These are phyloP conservation scores for Backusella sp. DNA, from an alignment of 192 early-diverging fungal genomes.

Conservation along the genomic window DNA sequence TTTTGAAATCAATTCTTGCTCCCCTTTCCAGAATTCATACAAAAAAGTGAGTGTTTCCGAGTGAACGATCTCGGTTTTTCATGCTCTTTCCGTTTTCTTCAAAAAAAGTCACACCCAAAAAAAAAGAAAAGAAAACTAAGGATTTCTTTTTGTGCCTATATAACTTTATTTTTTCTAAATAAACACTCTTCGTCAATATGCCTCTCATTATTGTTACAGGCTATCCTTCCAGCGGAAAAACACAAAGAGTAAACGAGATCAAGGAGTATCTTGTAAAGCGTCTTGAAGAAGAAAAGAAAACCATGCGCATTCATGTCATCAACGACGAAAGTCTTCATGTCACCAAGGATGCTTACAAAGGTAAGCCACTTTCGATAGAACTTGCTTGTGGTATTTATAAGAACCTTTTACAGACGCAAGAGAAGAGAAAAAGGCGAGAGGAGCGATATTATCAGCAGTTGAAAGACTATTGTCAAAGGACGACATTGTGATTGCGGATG, in stretches of 20 bases:
- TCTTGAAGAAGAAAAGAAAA: slow-evolving; percentile 30
- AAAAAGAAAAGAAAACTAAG: neutral
- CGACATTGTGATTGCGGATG: slow-evolving; percentile 88
- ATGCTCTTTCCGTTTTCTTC: no score
- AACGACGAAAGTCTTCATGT: slow-evolving; percentile 78
- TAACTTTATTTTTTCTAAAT: neutral
- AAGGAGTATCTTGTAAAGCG: slow-evolving; percentile 49
- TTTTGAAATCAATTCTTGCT: no score
- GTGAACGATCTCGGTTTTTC: no score
- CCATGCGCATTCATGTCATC: slow-evolving; percentile 63
- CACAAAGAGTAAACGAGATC: slow-evolving; percentile 75
- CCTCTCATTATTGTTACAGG: slow-evolving; percentile 90
- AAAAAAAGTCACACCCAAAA: neutral
- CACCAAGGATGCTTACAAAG: slow-evolving; percentile 57
- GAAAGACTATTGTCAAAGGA: slow-evolving; percentile 82
- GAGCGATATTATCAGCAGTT: slow-evolving; percentile 82
- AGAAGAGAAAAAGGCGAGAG: slow-evolving; percentile 91
- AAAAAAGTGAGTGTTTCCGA: no score
- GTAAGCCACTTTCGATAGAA: slow-evolving; percentile 40
- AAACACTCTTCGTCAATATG: slow-evolving; percentile 51
- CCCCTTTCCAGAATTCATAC: no score
- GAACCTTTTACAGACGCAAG: slow-evolving; percentile 16
- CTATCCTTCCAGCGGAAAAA: slow-evolving; percentile 89
- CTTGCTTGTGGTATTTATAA: neutral
- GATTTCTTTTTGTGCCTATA: neutral